Base-by-base conservation (phyloP, 1,139 yeast genomes). In the Kodamaea fungicola region DNA sequence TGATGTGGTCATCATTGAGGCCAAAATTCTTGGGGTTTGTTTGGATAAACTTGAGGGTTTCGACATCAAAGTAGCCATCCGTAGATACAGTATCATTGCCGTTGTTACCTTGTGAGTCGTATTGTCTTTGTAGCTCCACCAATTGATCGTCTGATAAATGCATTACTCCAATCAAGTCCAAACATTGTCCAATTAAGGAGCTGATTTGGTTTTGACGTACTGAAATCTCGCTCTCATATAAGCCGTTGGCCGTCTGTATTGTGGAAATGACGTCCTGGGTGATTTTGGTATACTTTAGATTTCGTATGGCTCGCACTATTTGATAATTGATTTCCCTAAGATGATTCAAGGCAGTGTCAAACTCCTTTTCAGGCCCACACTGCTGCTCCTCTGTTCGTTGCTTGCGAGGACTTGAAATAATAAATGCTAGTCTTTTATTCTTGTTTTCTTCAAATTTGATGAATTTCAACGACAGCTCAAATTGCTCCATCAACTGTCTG, bases 21-120 rank as follows among this genome's bases (percentile, higher is more conserved):
- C 77, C 76, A 48, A 70, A 68, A 37, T 66, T 65, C 22, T 53
- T 55, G 0, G 76, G 76, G 27, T 70, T 62, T 3, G 51, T 41
- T 34, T 54, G 56, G 6, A 71, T 67, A 33, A 67, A 62, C 22
- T 50, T 51, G 21, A 71, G 50, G 0, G 74, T 67, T 33, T 66
- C 74, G 3, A 48, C 39, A 40, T 68, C 75, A 34, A 71, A 57
- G 32, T 56, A 61, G 6, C 54, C 57, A 19, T 45, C 51, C 7
- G 36, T 34, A 6, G 46, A 39, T 6, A 35, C 29, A 2, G 54
- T 51, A 26, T 57, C 62, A 16, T 42, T 47, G 12, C 34, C 13
- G 8, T 21, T 28, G 12, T 28, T 22, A 8, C 30, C 40, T 42
- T 27, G 23, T 37, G 44, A 39, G 37, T 55, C 60, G 28, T 46